Evolutionary conservation across 208 protist genomes (phyloP), one percentile per base, ranked within the genome.

Genomic region (Angomonas ambiguus): DNA sequence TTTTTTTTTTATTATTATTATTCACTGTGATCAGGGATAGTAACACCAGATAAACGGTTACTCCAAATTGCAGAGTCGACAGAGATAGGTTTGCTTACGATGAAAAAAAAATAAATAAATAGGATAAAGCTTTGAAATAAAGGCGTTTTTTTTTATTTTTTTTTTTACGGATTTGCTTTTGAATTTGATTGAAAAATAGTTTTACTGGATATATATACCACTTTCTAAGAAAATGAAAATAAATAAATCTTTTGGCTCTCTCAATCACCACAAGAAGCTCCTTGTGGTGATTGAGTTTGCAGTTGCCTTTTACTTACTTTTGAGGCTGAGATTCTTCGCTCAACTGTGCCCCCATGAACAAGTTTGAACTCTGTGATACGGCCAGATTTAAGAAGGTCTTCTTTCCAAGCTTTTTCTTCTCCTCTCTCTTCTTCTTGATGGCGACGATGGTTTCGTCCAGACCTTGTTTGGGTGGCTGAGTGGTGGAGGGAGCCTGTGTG

Each of bases 1-100:
- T 48, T 48, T 48, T 48, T 48, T 48, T 48, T 48, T 48, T 48
- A 18, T 48, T 48, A 20, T 48, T n/a, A n/a, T n/a, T n/a, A n/a
- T n/a, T n/a, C n/a, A n/a, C 41, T 48, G 11, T 48, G 11, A 48
- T 11, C 41, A 48, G 41, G n/a, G n/a, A n/a, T n/a, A n/a, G n/a
- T n/a, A n/a, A n/a, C n/a, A n/a, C n/a, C n/a, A n/a, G n/a, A n/a
- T n/a, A n/a, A n/a, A n/a, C n/a, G n/a, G n/a, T n/a, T n/a, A n/a
- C n/a, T n/a, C n/a, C n/a, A n/a, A n/a, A n/a, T n/a, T n/a, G n/a
- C n/a, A n/a, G n/a, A n/a, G n/a, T n/a, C n/a, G n/a, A n/a, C n/a
- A n/a, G n/a, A n/a, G n/a, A n/a, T n/a, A n/a, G n/a, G n/a, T n/a
- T n/a, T n/a, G n/a, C n/a, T n/a, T n/a, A n/a, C n/a, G n/a, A n/a